Base-by-base conservation (phyloP, 2,329 filamentous ascomycete genomes). In the Fusarium protoensiforme region DNA sequence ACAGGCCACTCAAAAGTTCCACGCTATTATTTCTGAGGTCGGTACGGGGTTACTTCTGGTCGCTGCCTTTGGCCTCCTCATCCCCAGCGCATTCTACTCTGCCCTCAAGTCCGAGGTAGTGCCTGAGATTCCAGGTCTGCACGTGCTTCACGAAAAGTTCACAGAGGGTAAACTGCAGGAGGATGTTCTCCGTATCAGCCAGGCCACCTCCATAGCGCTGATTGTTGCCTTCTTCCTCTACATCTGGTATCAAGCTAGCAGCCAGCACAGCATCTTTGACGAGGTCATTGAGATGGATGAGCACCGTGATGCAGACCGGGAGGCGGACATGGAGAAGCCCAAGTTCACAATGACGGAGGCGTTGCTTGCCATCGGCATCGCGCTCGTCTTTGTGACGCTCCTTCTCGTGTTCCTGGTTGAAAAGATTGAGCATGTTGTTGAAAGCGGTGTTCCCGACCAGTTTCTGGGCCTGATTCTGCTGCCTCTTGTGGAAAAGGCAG, bases 321-420 rank as follows among this genome's bases (percentile, higher is more conserved):
- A 89, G 43, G 82, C 87, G 35, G 90, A 93, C 74, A 76, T 87
- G 36, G 81, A 80, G 35, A 90, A 92, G 75, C 84, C 85, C 8
- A 93, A 93, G 79, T 87, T 93, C 64, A 93, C 92, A 2, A 83
- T 93, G 73, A 88, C 87, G 0, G 92, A 93, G 78, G 89, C 89
- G 35, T 61, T 91, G 3, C n/a, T 92, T 35, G 91, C 90, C 2
- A 83, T 93, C 18, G 60, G 82, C 8, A 80, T 92, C 43, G 84
- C 91, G 0, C 79, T 93, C 11, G 82, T 86, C 1, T 86, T 89
- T 58, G 91, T 93, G 3, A 88, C 90, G 0, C 79, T 93, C 62
- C 88, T 92, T n/a, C 89, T 92, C 1, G 86, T 92, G 6, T 91
- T 91, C 75, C 82, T 93, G n/a, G 92, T 93, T 9, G 84, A 90